phyloP scores from a whole-genome alignment of 345 rosid genomes.

The Acer yangbiense region DNA sequence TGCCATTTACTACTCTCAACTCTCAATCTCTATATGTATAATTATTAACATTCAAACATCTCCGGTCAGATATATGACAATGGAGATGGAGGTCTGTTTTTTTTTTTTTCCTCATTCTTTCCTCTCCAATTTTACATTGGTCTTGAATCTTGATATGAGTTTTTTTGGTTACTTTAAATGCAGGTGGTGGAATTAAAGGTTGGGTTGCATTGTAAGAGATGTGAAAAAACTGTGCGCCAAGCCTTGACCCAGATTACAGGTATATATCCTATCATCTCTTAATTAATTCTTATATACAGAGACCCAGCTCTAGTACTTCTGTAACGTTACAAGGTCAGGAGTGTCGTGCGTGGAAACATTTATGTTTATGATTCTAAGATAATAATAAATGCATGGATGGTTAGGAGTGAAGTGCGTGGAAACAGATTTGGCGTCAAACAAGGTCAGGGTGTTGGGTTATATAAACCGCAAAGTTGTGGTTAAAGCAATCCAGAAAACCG shows the following conservation, averaged over 20 bases:
- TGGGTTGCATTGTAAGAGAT: slow-evolving; percentile 41
- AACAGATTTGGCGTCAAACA: slow-evolving; percentile 22
- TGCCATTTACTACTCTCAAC: not conserved
- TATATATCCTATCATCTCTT: not conserved
- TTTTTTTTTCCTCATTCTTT: slow-evolving; percentile 19
- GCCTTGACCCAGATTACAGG: slow-evolving; percentile 34
- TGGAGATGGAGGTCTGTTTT: not conserved
- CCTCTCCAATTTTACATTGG: not conserved
- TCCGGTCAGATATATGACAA: not conserved
- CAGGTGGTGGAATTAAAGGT: slow-evolving; percentile 39
- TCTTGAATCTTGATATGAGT: not conserved
- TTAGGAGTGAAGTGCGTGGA: slow-evolving; percentile 39
- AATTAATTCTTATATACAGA: too few relatives aligned
- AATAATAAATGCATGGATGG: not conserved
- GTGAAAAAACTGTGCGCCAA: slow-evolving; percentile 38
- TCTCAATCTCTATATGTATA: not conserved
- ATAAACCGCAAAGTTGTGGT: slow-evolving; percentile 18
- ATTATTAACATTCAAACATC: not conserved
- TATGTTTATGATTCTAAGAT: too few relatives aligned
- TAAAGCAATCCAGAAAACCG: slow-evolving; percentile 34
- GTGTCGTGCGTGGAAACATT: too few relatives aligned
- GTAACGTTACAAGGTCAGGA: too few relatives aligned
- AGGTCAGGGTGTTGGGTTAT: slow-evolving; percentile 36
- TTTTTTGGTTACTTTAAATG: not conserved
- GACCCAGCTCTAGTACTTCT: too few relatives aligned